phyloP scores from a whole-genome alignment of 2,329 filamentous ascomycete genomes.

The Raffaelea albimanens region DNA sequence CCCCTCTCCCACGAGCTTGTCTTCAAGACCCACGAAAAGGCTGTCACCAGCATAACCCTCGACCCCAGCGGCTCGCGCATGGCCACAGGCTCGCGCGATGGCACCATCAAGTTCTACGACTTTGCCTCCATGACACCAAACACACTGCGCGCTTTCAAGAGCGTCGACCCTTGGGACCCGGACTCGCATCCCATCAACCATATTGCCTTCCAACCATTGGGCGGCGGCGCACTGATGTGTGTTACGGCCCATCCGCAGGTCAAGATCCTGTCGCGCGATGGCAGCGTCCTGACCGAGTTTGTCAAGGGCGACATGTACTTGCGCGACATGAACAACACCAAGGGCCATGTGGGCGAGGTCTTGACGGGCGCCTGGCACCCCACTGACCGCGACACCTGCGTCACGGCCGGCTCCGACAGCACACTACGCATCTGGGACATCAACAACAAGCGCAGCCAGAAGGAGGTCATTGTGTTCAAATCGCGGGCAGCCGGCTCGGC shows the following conservation, averaged over 20 bases:
- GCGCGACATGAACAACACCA: slow-evolving; percentile 94
- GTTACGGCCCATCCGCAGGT: slow-evolving; percentile 84
- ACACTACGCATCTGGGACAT: slow-evolving; percentile 96
- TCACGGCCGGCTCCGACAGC: slow-evolving; percentile 90
- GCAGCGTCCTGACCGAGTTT: slow-evolving; percentile 76
- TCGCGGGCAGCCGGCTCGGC: slow-evolving; percentile 81
- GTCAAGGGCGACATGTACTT: slow-evolving; percentile 98
- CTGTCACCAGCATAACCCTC: slow-evolving; percentile 74
- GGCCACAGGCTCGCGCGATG: slow-evolving; percentile 86
- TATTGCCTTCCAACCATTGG: slow-evolving; percentile 75
- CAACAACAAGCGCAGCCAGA: slow-evolving; percentile 81
- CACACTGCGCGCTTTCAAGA: slow-evolving; percentile 88
- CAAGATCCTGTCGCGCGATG: slow-evolving; percentile 81
- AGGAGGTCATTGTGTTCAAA: slow-evolving; percentile 92
- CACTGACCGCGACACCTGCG: slow-evolving; percentile 70
- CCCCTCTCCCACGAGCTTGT: slow-evolving; percentile 89
- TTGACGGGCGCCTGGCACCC: slow-evolving; percentile 89
- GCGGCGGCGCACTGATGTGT: slow-evolving; percentile 73
- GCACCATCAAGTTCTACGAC: slow-evolving; percentile 85
- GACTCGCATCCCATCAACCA: slow-evolving; percentile 87
- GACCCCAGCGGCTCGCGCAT: slow-evolving; percentile 79
- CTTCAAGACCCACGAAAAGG: slow-evolving; percentile 82
- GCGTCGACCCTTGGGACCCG: slow-evolving; percentile 72
- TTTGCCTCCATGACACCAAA: slow-evolving; percentile 93
- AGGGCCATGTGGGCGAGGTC: slow-evolving; percentile 89